phyloP scores from a whole-genome alignment of 1,284 basidiomycete genomes.

The Irpex sp. region DNA sequence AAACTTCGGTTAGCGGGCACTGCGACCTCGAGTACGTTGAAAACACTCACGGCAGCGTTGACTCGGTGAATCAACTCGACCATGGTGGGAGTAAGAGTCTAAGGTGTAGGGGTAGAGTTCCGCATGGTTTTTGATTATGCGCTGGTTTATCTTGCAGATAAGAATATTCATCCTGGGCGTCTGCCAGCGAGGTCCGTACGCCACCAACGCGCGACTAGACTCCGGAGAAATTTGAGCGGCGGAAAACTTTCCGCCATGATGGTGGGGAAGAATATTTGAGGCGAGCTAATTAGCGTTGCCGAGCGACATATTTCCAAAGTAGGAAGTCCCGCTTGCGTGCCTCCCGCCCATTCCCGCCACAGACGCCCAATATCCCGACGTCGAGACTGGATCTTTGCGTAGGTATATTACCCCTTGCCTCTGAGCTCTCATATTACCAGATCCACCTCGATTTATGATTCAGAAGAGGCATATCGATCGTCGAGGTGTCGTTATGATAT shows the following conservation, averaged over 20 bases:
- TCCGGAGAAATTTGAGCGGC: not conserved
- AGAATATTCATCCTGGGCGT: not conserved
- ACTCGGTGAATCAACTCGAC: slow-evolving; percentile 32
- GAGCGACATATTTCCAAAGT: no score
- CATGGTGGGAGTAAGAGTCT: slow-evolving; percentile 24
- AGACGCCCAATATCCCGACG: no score
- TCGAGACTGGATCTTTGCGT: no score
- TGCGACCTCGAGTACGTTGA: not conserved
- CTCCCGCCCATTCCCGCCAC: no score
- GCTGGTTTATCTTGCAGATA: slow-evolving; percentile 1
- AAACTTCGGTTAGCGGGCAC: no score
- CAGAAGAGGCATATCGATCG: no score
- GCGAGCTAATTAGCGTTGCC: no score
- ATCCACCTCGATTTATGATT: no score
- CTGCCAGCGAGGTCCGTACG: not conserved
- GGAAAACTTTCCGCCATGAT: not conserved
- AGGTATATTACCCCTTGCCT: no score
- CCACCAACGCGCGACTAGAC: not conserved
- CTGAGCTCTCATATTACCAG: no score
- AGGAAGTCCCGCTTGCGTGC: no score
- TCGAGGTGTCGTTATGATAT: no score
- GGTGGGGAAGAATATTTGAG: not conserved
- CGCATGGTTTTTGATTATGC: not conserved
- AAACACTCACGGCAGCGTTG: slow-evolving; percentile 33
- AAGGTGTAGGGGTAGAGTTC: not conserved